These are phyloP conservation scores for Ogataea pignaliae DNA, from an alignment of 805 yeast species.

Conservation along the genomic window DNA sequence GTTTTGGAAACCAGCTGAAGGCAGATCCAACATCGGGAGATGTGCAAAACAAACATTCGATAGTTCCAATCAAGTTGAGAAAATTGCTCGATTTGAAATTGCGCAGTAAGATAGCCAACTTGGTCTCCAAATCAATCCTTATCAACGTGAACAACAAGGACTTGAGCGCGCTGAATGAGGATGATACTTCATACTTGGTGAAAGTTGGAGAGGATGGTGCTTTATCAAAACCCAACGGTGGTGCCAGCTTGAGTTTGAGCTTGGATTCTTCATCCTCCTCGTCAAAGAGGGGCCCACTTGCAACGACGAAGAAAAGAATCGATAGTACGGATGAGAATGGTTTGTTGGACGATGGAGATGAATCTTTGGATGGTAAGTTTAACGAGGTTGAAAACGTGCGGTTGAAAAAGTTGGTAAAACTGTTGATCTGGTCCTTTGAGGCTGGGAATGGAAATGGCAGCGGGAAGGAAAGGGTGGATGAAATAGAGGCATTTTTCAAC, in stretches of 20 bases:
- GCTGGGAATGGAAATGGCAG: not conserved
- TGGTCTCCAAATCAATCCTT: conserved; percentile 66
- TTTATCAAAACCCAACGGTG: not conserved
- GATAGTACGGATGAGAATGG: no score
- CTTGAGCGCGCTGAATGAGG: conserved; percentile 8
- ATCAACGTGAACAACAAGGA: conserved; percentile 28
- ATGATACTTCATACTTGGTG: conserved; percentile 8
- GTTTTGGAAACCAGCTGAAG: conserved; percentile 37
- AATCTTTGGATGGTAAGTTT: conserved; percentile 9
- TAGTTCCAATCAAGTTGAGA: conserved; percentile 51
- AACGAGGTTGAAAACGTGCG: conserved; percentile 17
- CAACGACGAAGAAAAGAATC: no score
- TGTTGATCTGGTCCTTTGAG: conserved; percentile 25
- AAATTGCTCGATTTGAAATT: conserved; percentile 54
- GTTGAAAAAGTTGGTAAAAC: conserved; percentile 22
- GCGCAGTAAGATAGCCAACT: conserved; percentile 60
- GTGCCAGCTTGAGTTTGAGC: not conserved
- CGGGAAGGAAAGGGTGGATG: not conserved
- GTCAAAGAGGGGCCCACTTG: no score
- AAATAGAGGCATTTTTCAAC: conserved; percentile 6
- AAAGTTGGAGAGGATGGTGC: conserved; percentile 16
- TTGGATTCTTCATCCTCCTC: not conserved
- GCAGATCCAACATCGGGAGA: conserved; percentile 5
- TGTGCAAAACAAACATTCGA: conserved; percentile 13
- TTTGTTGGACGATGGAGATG: not conserved